phyloP scores from a whole-genome alignment of 2,329 filamentous ascomycete genomes.

The Xylariaceae sp. region DNA sequence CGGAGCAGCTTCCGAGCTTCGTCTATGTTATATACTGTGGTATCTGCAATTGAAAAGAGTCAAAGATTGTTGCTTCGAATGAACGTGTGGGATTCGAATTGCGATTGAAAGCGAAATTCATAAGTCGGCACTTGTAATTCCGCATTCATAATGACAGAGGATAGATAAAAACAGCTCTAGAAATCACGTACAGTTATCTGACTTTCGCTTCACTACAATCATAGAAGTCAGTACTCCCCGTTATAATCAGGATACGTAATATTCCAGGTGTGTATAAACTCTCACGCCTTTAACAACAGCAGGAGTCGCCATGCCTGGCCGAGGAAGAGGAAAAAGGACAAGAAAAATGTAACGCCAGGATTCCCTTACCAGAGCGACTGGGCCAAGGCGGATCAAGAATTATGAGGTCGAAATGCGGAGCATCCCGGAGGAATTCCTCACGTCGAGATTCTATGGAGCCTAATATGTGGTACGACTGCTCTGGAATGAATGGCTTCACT shows the following conservation, averaged over 20 bases:
- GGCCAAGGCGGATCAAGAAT: constrained; percentile 79
- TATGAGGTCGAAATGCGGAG: constrained; percentile 61
- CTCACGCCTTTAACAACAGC: background rate
- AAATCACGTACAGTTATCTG: constrained; percentile 39
- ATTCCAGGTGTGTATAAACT: background rate
- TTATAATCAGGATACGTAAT: background rate
- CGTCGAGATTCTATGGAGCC: constrained; percentile 45
- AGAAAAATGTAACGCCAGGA: too few species aligned
- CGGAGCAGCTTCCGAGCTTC: constrained; percentile 50
- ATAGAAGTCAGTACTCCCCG: background rate
- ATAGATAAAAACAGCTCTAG: background rate
- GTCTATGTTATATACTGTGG: constrained; percentile 42
- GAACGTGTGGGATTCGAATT: too few species aligned
- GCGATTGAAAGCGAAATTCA: too few species aligned
- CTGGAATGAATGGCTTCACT: constrained; percentile 37
- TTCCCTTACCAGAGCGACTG: constrained; percentile 53
- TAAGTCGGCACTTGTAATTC: too few species aligned
- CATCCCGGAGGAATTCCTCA: constrained; percentile 38
- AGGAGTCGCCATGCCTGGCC: background rate
- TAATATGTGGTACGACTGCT: constrained; percentile 42
- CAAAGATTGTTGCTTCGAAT: too few species aligned
- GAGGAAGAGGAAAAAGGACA: background rate
- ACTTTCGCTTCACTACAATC: constrained; percentile 51
- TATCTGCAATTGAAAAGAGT: constrained; percentile 7
- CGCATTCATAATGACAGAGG: background rate